Percentiles rank a stretch among this genome's conserved stretches.
phyloP scores from a whole-genome alignment of 768 basidiomycete genomes.

The Candolleomyces eurysporus region DNA sequence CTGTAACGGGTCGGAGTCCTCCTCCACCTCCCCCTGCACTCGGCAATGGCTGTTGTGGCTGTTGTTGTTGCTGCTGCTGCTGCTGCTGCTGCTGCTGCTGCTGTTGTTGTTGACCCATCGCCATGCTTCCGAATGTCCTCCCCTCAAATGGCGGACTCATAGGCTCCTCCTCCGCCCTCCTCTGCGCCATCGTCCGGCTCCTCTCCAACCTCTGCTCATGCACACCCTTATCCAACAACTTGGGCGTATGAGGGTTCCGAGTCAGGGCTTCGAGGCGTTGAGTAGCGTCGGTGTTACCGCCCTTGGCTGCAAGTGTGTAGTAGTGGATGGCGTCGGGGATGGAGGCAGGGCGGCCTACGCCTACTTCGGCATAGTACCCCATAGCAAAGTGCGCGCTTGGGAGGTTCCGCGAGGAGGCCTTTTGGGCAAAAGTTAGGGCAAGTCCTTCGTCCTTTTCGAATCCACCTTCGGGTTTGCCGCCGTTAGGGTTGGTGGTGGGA shows the following conservation, averaged over 20 bases:
- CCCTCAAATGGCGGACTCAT: slow-evolving; percentile 27
- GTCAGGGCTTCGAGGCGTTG: slow-evolving; percentile 34
- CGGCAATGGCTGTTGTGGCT: neutral
- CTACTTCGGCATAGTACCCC: slow-evolving; percentile 94
- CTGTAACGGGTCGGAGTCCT: neutral
- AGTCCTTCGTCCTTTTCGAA: slow-evolving; percentile 89
- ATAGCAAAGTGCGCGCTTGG: slow-evolving; percentile 90
- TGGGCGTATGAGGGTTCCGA: slow-evolving; percentile 38
- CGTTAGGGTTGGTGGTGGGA: slow-evolving; percentile 10
- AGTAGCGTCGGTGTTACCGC: slow-evolving; percentile 80
- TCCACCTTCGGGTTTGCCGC: slow-evolving; percentile 26
- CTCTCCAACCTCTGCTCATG: slow-evolving; percentile 75
- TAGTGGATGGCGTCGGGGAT: slow-evolving; percentile 66
- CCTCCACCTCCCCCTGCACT: neutral
- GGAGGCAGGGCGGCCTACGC: slow-evolving; percentile 73
- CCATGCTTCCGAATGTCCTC: slow-evolving; percentile 19
- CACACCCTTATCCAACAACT: slow-evolving; percentile 78
- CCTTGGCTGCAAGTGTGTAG: slow-evolving; percentile 76
- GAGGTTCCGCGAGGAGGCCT: slow-evolving; percentile 72
- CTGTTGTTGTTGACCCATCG: slow-evolving; percentile 10
- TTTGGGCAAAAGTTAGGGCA: slow-evolving; percentile 88
- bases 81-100: slow-evolving; percentile 4
- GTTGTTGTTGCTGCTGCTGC: too few relatives aligned
- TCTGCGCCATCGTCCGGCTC: slow-evolving; percentile 70
- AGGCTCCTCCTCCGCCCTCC: slow-evolving; percentile 35